Percentiles rank a stretch among this genome's conserved stretches.
Conservation (phyloP, 805 yeast species). For the Wickerhamomyces pijperi region DNA sequence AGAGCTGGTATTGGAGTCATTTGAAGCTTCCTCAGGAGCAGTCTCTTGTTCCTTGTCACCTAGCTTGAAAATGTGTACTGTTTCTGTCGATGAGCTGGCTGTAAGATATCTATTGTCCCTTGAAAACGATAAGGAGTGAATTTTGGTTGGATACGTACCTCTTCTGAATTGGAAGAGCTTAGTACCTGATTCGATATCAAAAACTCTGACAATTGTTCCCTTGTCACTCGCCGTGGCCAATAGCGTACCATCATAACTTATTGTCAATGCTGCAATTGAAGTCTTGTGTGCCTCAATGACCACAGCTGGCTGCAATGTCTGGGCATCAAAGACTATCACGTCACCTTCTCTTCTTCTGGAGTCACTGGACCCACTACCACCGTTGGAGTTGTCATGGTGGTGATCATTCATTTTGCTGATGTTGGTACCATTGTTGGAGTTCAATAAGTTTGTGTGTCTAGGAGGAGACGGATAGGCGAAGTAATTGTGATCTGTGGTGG, state of each 20-base stretch:
- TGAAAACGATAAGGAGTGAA: conserved; percentile 69
- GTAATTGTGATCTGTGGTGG: conserved; percentile 36
- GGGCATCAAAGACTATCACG: conserved; percentile 55
- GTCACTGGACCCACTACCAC: conserved; percentile 26
- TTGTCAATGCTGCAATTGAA: conserved; percentile 47
- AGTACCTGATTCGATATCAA: conserved; percentile 48
- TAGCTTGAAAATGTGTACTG: conserved; percentile 83
- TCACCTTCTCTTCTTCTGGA: conserved; percentile 38
- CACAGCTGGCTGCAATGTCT: conserved; percentile 49
- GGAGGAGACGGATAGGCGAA: conserved; percentile 76
- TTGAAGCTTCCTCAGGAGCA: background rate
- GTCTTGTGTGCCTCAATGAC: conserved; percentile 71
- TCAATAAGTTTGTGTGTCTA: conserved; percentile 23
- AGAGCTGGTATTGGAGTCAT: background rate
- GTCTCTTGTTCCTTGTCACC: conserved; percentile 21
- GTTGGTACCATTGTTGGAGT: conserved; percentile 1
- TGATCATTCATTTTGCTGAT: conserved; percentile 1
- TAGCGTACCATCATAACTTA: conserved; percentile 53
- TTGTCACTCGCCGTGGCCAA: conserved; percentile 69
- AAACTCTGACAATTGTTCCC: conserved; percentile 69
- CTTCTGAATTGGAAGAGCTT: conserved; percentile 63
- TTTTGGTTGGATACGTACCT: conserved; percentile 76
- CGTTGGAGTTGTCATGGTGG: conserved; percentile 11
- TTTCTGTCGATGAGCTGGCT: conserved; percentile 83
- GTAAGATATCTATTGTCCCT: conserved; percentile 56